A percentile compares a stretch with the other conserved stretches of the same genome.
Evolutionary conservation across 805 yeast genomes (phyloP).

Genomic region (Kockiozyma suomiensis): DNA sequence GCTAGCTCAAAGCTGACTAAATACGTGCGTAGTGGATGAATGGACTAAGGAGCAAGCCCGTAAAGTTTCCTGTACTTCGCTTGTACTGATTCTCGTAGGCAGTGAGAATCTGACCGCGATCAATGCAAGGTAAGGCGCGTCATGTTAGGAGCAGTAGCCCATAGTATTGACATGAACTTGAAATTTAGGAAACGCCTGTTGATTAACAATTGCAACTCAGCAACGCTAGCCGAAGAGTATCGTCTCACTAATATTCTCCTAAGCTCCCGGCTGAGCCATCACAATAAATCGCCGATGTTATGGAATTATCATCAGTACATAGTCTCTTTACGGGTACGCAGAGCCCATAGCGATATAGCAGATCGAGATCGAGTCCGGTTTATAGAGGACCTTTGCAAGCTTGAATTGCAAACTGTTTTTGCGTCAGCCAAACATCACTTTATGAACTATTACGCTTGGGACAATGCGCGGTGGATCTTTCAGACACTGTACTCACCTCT

Average conservation of each 20-base stretch:
- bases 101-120: constrained; percentile 31
- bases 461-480: constrained; percentile 44
- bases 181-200: constrained; percentile 11
- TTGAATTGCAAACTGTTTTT: constrained; percentile 39
- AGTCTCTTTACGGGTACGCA: not conserved
- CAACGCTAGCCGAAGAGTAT: constrained; percentile 18
- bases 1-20: not conserved
- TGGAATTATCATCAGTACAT: constrained; percentile 44
- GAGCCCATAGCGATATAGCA: not conserved
- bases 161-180: not conserved
- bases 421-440: constrained; percentile 48
- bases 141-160: too few relatives aligned
- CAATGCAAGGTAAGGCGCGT: constrained; percentile 23
- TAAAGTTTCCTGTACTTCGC: constrained; percentile 12
- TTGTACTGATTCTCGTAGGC: constrained; percentile 22
- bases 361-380: constrained; percentile 3
- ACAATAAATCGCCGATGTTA: constrained; percentile 45
- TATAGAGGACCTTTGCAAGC: constrained; percentile 19
- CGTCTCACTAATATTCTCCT: constrained; percentile 21
- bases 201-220: not conserved
- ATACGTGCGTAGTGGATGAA: not conserved
- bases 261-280: constrained; percentile 43
- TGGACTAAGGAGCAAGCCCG: constrained; percentile 28
- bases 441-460: constrained; percentile 54
- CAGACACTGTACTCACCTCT: constrained; percentile 5